Conservation (phyloP, 2,329 filamentous ascomycete genomes). For the Colletotrichum sp. region DNA sequence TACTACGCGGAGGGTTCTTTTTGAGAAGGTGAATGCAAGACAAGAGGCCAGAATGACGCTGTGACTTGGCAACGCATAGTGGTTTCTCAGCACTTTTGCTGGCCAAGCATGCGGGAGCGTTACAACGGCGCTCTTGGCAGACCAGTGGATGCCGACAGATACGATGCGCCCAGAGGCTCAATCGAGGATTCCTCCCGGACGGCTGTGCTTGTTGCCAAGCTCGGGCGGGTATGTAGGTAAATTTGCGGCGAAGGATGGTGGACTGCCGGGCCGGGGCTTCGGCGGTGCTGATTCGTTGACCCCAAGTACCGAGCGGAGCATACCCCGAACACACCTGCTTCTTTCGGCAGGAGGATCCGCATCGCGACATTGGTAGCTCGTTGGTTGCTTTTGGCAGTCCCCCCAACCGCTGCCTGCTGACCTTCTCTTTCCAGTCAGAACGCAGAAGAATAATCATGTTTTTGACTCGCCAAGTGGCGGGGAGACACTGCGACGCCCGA, state of each 20-base stretch:
- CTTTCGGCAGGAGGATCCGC: constrained; percentile 11
- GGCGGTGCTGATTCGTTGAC: neutral
- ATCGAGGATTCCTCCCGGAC: neutral
- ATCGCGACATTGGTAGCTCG: constrained; percentile 7
- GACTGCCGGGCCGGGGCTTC: constrained; percentile 12
- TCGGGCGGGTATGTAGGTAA: constrained; percentile 12
- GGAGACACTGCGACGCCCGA: neutral
- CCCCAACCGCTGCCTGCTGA: neutral
- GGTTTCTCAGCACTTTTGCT: neutral
- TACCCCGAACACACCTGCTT: constrained; percentile 13
- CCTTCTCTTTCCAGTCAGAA: constrained; percentile 10
- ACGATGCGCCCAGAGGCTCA: neutral
- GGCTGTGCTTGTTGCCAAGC: constrained; percentile 10
- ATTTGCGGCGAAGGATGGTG: constrained; percentile 9
- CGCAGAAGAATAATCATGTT: neutral
- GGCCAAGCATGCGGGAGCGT: neutral
- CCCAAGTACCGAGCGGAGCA: constrained; percentile 6
- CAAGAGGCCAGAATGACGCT: constrained; percentile 1
- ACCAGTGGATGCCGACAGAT: neutral
- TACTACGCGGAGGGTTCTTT: neutral
- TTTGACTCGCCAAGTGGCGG: neutral
- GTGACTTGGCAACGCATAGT: constrained; percentile 2
- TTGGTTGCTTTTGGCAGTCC: neutral
- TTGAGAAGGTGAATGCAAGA: constrained; percentile 7
- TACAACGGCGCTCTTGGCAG: constrained; percentile 13